These are phyloP conservation scores for Capronia coronata DNA, from an alignment of 2,329 filamentous ascomycete genomes.

Conservation along the genomic window DNA sequence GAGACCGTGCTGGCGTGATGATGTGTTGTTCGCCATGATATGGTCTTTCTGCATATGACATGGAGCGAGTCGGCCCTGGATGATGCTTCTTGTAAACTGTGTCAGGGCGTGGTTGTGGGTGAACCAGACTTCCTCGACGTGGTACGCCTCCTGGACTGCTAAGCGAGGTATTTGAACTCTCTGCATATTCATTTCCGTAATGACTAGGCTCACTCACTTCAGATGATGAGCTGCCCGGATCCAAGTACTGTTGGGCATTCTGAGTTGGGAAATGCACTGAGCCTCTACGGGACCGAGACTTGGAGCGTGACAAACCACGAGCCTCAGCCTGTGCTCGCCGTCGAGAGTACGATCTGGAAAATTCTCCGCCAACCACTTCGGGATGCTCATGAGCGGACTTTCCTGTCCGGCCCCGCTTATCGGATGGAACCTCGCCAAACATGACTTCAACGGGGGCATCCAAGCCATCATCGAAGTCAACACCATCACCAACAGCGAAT, in stretches of 20 bases:
- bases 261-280: slow-evolving; percentile 20
- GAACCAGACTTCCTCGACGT: slow-evolving; percentile 21
- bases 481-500: slow-evolving; percentile 2
- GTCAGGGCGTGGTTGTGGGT: slow-evolving; percentile 7
- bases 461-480: background rate
- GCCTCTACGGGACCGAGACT: slow-evolving; percentile 14
- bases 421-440: slow-evolving; percentile 6
- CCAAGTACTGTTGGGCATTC: slow-evolving; percentile 18
- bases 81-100: slow-evolving; percentile 20
- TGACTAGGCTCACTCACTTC: slow-evolving; percentile 21
- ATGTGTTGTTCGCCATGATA: slow-evolving; percentile 16
- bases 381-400: slow-evolving; percentile 20
- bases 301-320: slow-evolving; percentile 11
- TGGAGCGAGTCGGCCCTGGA: slow-evolving; percentile 11
- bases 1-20: slow-evolving; percentile 7
- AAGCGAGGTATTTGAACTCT: slow-evolving; percentile 21
- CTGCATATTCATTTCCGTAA: slow-evolving; percentile 17
- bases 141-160: slow-evolving; percentile 16
- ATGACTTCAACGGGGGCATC: slow-evolving; percentile 14
- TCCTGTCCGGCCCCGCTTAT: slow-evolving; percentile 16
- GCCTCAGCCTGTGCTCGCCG: slow-evolving; percentile 5
- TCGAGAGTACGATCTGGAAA: slow-evolving; percentile 20
- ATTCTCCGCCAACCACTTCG: slow-evolving; percentile 11
- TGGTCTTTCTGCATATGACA: slow-evolving; percentile 15
- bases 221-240: slow-evolving; percentile 14